These are phyloP conservation scores for Claviceps sp. DNA, from an alignment of 2,329 filamentous ascomycete species.

Conservation along the genomic window DNA sequence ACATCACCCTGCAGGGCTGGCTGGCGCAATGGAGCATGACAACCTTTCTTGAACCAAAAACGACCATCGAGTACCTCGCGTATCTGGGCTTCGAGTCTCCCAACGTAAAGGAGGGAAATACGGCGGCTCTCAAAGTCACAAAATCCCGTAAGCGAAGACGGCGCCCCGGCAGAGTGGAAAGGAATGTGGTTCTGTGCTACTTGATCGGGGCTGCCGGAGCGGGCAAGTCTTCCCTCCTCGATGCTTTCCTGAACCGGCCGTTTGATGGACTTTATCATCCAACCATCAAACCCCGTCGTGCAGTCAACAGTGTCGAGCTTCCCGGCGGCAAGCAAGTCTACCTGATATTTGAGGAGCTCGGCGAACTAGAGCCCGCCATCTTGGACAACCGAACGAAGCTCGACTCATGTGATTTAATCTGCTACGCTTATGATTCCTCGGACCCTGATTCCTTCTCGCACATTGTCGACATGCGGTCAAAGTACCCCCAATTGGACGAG, in stretches of 20 bases:
- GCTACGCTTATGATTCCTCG: constrained; percentile 92
- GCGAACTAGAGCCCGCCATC: constrained; percentile 88
- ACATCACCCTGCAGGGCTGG: constrained; percentile 96
- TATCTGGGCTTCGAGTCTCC: constrained; percentile 87
- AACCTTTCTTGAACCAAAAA: constrained; percentile 89
- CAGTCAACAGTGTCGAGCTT: constrained; percentile 92
- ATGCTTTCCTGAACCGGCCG: constrained; percentile 79
- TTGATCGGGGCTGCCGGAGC: constrained; percentile 74
- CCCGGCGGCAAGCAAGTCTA: constrained; percentile 96
- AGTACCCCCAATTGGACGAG: constrained; percentile 74
- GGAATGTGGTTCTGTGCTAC: constrained; percentile 90
- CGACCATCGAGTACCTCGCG: constrained; percentile 87
- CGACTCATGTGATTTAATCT: constrained; percentile 84
- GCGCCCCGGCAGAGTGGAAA: constrained; percentile 72
- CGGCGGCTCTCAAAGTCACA: constrained; percentile 79
- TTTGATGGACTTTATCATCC: constrained; percentile 78
- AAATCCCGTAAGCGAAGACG: constrained; percentile 78
- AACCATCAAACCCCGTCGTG: constrained; percentile 86
- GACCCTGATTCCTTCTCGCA: constrained; percentile 93
- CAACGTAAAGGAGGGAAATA: constrained; percentile 62
- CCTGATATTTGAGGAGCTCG: constrained; percentile 86
- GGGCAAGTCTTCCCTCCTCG: constrained; percentile 82
- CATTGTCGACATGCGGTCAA: constrained; percentile 66
- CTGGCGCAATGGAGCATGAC: constrained; percentile 99
- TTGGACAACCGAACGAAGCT: constrained; percentile 84